Evolutionary conservation across 176 grass and related monocot genomes (phyloP).

Genomic region (Juncus inflexus): DNA sequence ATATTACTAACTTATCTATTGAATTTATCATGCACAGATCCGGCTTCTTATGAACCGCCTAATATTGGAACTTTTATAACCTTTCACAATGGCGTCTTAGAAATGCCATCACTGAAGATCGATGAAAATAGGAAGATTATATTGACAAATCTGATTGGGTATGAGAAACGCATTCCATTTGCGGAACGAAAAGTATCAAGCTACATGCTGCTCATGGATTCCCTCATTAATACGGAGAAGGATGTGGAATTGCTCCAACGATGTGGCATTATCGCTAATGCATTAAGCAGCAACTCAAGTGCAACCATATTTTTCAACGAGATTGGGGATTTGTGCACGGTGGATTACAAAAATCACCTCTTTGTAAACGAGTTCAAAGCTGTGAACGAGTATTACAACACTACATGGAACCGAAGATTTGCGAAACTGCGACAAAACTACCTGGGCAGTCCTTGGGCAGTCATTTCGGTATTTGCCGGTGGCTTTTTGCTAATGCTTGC

Average conservation of each 20-base stretch:
- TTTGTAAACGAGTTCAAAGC: neutral
- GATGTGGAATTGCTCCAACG: slow-evolving; percentile 5
- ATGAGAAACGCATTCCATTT: neutral
- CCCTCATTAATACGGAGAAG: neutral
- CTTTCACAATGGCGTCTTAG: too few species aligned
- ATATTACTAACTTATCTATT: neutral
- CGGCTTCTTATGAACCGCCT: too few species aligned
- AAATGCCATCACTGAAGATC: too few species aligned
- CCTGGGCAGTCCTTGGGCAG: neutral
- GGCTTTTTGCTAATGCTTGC: neutral
- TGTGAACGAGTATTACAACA: neutral
- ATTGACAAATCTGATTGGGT: too few species aligned
- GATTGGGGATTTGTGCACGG: neutral
- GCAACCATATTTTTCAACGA: neutral
- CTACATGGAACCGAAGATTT: neutral
- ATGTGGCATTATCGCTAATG: neutral
- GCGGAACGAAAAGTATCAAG: neutral
- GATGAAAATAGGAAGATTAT: too few species aligned
- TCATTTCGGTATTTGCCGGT: neutral
- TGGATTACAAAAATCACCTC: neutral
- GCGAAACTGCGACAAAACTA: neutral
- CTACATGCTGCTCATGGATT: neutral
- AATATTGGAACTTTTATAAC: neutral
- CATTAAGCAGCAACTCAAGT: neutral
- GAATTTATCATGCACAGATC: neutral